These are phyloP conservation scores for Fusarium sp. DNA, from an alignment of 2,329 filamentous ascomycete genomes.

Conservation along the genomic window DNA sequence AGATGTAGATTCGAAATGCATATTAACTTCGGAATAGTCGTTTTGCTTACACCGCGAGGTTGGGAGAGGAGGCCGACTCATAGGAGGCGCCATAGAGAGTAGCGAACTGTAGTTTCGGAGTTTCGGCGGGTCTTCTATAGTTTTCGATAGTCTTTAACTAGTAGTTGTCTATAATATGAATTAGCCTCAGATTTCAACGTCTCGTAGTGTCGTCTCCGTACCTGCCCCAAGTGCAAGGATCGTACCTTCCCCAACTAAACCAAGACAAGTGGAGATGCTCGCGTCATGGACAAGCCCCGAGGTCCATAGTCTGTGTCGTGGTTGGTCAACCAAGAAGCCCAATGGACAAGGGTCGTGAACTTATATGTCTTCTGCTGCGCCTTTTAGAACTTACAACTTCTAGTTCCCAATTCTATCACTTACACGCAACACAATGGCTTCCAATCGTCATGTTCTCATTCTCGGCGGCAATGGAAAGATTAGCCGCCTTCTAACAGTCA, in stretches of 20 bases:
- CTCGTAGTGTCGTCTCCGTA: neutral
- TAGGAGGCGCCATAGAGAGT: neutral
- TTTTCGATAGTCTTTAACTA: neutral
- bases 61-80: neutral
- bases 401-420: neutral
- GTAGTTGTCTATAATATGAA: neutral
- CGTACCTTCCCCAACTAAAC: conserved; percentile 1
- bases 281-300: conserved; percentile 38
- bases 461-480: conserved; percentile 83
- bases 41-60: neutral
- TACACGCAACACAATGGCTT: conserved; percentile 23
- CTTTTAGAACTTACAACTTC: conserved; percentile 20
- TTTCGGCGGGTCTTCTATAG: neutral
- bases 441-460: conserved; percentile 65
- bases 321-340: conserved; percentile 5
- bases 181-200: neutral
- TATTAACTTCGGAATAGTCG: neutral
- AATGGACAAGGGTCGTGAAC: conserved; percentile 19
- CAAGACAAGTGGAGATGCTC: conserved; percentile 33
- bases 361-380: conserved; percentile 14
- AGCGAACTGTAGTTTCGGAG: neutral
- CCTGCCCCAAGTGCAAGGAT: neutral
- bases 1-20: neutral
- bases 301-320: conserved; percentile 25
- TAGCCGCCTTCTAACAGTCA: conserved; percentile 74